These are phyloP conservation scores for carrot (Daucus carota) DNA, from an alignment of 129 eudicot species.

Conservation along the genomic window DNA sequence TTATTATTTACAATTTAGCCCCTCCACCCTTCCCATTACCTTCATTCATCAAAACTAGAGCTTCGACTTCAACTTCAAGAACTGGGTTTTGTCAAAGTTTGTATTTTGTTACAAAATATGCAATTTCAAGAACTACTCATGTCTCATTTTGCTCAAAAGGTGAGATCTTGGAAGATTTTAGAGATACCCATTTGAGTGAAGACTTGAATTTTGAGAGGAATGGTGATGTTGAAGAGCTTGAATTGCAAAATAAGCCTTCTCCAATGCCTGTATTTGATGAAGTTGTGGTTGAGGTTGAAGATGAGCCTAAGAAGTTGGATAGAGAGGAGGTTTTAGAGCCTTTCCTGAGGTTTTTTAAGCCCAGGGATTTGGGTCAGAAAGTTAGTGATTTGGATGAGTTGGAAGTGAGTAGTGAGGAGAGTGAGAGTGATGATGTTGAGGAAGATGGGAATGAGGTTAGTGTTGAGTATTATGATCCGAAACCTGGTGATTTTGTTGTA, in stretches of 20 bases:
- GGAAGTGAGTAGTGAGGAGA: conserved; percentile 27
- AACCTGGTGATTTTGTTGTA: conserved; percentile 80
- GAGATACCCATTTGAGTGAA: conserved; percentile 27
- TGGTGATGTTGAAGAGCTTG: conserved; percentile 57
- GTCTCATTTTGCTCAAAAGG: conserved; percentile 49
- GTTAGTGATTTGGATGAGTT: conserved; percentile 16
- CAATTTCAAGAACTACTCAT: conserved; percentile 41
- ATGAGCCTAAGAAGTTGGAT: conserved; percentile 21
- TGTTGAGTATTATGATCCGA: conserved; percentile 88
- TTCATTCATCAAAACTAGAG: not conserved
- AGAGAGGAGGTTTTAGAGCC: conserved; percentile 73
- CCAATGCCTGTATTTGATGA: conserved; percentile 31
- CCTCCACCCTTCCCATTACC: conserved; percentile 8
- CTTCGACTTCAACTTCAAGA: conserved; percentile 20
- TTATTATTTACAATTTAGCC: conserved; percentile 17
- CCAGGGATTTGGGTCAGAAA: conserved; percentile 31
- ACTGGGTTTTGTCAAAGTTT: conserved; percentile 16
- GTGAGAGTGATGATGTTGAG: conserved; percentile 9
- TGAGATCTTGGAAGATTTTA: conserved; percentile 40
- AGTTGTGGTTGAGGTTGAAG: conserved; percentile 17
- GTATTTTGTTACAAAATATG: conserved; percentile 15
- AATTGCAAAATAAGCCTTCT: conserved; percentile 60
- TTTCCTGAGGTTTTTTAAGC: conserved; percentile 66
- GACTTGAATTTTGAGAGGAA: conserved; percentile 24
- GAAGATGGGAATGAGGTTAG: conserved; percentile 33